These are phyloP conservation scores for Globisporangium irregulare DNA, from an alignment of 352 stramenopile genomes.

Conservation along the genomic window DNA sequence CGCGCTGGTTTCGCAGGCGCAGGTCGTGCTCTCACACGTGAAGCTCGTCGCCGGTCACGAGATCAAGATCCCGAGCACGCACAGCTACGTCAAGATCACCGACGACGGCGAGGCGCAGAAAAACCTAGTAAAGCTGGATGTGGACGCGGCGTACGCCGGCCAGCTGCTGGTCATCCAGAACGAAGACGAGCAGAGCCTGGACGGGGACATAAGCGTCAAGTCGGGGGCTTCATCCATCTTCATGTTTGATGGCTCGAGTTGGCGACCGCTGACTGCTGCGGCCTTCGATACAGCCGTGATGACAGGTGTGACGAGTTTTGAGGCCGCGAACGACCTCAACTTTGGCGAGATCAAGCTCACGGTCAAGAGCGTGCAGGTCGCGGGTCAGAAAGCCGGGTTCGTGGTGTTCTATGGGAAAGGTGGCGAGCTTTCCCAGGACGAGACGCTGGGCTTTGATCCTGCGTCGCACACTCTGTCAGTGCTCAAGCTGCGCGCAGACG, in stretches of 20 bases:
- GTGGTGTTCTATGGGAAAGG: constrained; percentile 74
- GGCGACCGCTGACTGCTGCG: constrained; percentile 63
- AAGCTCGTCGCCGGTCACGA: constrained; percentile 33
- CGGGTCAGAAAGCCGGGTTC: constrained; percentile 42
- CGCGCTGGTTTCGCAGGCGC: constrained; percentile 46
- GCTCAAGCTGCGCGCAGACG: constrained; percentile 43
- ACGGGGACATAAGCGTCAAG: constrained; percentile 51
- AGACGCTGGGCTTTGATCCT: constrained; percentile 61
- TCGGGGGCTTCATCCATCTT: constrained; percentile 52
- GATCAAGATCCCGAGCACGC: constrained; percentile 50
- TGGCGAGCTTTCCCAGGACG: constrained; percentile 56
- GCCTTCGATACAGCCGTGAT: constrained; percentile 64
- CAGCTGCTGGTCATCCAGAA: constrained; percentile 79
- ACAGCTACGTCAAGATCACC: constrained; percentile 71
- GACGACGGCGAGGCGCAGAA: constrained; percentile 34
- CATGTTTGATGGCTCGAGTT: constrained; percentile 59
- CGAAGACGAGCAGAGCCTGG: constrained; percentile 53
- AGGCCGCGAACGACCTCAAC: constrained; percentile 70
- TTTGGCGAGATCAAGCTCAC: constrained; percentile 70
- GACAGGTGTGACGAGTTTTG: constrained; percentile 51
- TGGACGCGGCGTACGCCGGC: constrained; percentile 35
- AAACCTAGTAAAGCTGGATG: constrained; percentile 47
- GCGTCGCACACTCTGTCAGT: constrained; percentile 33
- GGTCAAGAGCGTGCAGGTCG: constrained; percentile 61
- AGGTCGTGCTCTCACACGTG: constrained; percentile 47